Conservation (phyloP, 805 yeast species). For the Hanseniaspora osmophila region DNA sequence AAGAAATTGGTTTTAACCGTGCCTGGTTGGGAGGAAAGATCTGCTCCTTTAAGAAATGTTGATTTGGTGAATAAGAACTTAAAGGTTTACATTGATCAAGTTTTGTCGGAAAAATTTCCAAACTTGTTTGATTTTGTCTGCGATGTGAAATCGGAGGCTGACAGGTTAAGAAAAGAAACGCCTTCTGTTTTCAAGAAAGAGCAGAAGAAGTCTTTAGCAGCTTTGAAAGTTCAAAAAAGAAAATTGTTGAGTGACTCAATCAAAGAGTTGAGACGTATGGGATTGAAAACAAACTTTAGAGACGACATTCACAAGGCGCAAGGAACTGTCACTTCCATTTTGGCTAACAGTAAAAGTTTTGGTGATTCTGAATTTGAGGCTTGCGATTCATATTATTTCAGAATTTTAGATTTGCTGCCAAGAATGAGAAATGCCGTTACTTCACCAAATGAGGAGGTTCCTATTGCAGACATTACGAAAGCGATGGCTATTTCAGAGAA, state of each 20-base stretch:
- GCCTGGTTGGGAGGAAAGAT: slow-evolving; percentile 41
- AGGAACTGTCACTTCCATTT: slow-evolving; percentile 44
- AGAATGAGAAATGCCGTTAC: slow-evolving; percentile 54
- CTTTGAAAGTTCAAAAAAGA: slow-evolving; percentile 69
- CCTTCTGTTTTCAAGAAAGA: slow-evolving; percentile 61
- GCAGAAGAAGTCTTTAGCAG: slow-evolving; percentile 52
- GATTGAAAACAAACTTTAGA: slow-evolving; percentile 53
- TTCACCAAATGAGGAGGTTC: slow-evolving; percentile 47
- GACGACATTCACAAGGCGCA: slow-evolving; percentile 53
- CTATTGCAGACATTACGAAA: slow-evolving; percentile 45
- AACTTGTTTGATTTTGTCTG: slow-evolving; percentile 39
- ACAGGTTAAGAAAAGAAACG: slow-evolving; percentile 56
- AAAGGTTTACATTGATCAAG: slow-evolving; percentile 29
- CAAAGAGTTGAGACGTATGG: slow-evolving; percentile 61
- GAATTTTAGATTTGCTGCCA: slow-evolving; percentile 69
- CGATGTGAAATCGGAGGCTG: slow-evolving; percentile 42
- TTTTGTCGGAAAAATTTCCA: slow-evolving; percentile 28
- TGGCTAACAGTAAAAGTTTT: slow-evolving; percentile 41
- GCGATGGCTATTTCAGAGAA: slow-evolving; percentile 71
- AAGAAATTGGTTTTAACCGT: slow-evolving; percentile 22
- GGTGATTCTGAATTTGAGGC: slow-evolving; percentile 25
- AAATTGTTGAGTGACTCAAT: slow-evolving; percentile 65
- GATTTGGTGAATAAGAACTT: slow-evolving; percentile 40
- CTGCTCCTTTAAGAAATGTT: slow-evolving; percentile 39
- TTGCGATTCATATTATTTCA: slow-evolving; percentile 45